These are phyloP conservation scores for Yamadazyma diddensiae DNA, from an alignment of 1,139 yeast species.

Conservation along the genomic window DNA sequence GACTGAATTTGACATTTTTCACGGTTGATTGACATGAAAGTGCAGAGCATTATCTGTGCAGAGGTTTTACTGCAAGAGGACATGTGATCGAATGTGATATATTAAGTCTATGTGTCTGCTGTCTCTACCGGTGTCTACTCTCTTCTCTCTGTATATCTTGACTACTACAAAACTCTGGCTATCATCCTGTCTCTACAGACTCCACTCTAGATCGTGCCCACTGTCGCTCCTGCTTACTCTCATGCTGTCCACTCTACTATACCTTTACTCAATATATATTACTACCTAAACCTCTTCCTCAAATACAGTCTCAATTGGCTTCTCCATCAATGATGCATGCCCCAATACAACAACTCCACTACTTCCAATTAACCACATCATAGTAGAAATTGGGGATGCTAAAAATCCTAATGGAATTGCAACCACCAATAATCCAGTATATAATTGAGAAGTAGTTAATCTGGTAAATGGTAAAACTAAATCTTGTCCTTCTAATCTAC, in stretches of 20 bases:
- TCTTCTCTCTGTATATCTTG: no score
- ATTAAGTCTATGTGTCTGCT: no score
- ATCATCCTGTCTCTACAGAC: no score
- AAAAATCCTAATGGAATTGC: slow-evolving; percentile 87
- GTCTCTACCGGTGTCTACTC: no score
- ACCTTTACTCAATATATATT: slow-evolving; percentile 1
- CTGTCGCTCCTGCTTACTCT: background rate
- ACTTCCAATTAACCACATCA: slow-evolving; percentile 97
- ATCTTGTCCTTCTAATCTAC: slow-evolving; percentile 76
- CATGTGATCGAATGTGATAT: no score
- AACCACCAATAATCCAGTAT: slow-evolving; percentile 76
- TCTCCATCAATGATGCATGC: slow-evolving; percentile 93
- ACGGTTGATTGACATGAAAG: no score
- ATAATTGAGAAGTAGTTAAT: slow-evolving; percentile 78
- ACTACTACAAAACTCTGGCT: no score
- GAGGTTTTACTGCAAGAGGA: no score
- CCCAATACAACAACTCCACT: slow-evolving; percentile 82
- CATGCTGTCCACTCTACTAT: background rate
- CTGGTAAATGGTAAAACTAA: slow-evolving; percentile 67
- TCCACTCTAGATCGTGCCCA: no score
- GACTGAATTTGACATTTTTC: no score
- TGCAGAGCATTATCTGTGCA: no score
- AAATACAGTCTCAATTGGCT: slow-evolving; percentile 96
- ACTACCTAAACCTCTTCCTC: slow-evolving; percentile 66
- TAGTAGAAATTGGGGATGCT: slow-evolving; percentile 90